Percentiles rank a stretch among this genome's conserved stretches.
Conservation (phyloP, 345 rosid genomes). For the Linum trigynum region DNA sequence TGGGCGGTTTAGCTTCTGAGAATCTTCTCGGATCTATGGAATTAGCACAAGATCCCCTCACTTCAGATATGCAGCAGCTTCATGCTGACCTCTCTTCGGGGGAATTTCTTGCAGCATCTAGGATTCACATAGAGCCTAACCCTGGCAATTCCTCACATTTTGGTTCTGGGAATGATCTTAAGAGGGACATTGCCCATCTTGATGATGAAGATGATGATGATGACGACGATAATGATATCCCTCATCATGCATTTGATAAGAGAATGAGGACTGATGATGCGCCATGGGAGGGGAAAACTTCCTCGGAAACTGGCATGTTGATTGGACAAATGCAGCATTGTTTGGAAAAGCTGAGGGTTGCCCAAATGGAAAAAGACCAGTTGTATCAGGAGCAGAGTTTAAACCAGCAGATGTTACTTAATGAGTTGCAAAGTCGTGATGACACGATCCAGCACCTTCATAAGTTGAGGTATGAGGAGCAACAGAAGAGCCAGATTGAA, state of each 20-base stretch:
- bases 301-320: conserved; percentile 33
- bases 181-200: conserved; percentile 51
- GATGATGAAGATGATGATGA: conserved; percentile 22
- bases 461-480: conserved; percentile 49
- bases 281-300: conserved; percentile 38
- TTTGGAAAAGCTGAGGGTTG: conserved; percentile 43
- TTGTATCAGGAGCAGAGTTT: conserved; percentile 28
- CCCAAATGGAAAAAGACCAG: conserved; percentile 42
- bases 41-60: conserved; percentile 38
- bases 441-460: conserved; percentile 47
- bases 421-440: conserved; percentile 43
- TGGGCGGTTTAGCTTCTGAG: conserved; percentile 38
- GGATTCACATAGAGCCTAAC: conserved; percentile 39
- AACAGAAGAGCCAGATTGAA: conserved; percentile 38
- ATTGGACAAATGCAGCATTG: conserved; percentile 40
- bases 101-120: conserved; percentile 46
- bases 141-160: conserved; percentile 44
- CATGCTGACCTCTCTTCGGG: conserved; percentile 34
- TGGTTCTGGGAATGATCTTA: conserved; percentile 32
- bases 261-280: conserved; percentile 50
- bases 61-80: conserved; percentile 45
- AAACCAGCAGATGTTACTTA: conserved; percentile 43
- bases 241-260: conserved; percentile 50
- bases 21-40: conserved; percentile 62
- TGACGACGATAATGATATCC: conserved; percentile 16